These are phyloP conservation scores for Globisporangium viniferum DNA, from an alignment of 352 stramenopile species.

Conservation along the genomic window DNA sequence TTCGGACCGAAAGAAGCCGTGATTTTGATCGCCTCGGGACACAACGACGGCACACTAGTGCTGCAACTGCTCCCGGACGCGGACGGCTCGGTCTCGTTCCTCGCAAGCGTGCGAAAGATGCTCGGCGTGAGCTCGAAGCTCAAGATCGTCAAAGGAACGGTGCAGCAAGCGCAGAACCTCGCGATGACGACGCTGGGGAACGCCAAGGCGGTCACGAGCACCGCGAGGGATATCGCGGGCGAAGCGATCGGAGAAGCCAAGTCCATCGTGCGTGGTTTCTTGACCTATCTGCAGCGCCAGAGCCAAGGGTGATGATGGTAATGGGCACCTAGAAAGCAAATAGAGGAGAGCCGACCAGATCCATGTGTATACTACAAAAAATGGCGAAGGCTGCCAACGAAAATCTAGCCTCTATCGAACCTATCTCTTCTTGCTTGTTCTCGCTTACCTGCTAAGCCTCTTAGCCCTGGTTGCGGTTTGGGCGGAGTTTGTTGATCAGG, in stretches of 20 bases:
- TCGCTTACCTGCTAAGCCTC: neutral
- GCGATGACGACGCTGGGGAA: slow-evolving; percentile 80
- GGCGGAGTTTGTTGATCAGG: slow-evolving; percentile 26
- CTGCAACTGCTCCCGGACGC: slow-evolving; percentile 80
- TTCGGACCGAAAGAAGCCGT: slow-evolving; percentile 78
- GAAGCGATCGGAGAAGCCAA: slow-evolving; percentile 83
- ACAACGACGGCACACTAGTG: slow-evolving; percentile 70
- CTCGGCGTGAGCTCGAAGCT: slow-evolving; percentile 79
- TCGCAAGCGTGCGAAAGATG: slow-evolving; percentile 67
- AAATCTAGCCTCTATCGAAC: slow-evolving; percentile 9
- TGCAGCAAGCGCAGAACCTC: slow-evolving; percentile 85
- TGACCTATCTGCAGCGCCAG: slow-evolving; percentile 66
- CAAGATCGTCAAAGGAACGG: slow-evolving; percentile 85
- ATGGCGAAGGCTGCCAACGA: slow-evolving; percentile 1
- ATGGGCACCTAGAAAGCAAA: neutral
- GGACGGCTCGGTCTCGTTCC: slow-evolving; percentile 70
- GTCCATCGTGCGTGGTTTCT: slow-evolving; percentile 75
- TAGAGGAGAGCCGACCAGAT: slow-evolving; percentile 5
- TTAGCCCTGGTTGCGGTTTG: slow-evolving; percentile 12
- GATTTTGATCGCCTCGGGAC: slow-evolving; percentile 65
- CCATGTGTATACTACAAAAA: slow-evolving; percentile 5
- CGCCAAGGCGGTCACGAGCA: slow-evolving; percentile 79
- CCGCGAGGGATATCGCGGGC: slow-evolving; percentile 78
- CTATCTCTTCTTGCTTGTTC: neutral
- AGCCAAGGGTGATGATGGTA: slow-evolving; percentile 16